phyloP scores from a whole-genome alignment of 2,329 filamentous ascomycete genomes.

The Incumbomyces lentus region DNA sequence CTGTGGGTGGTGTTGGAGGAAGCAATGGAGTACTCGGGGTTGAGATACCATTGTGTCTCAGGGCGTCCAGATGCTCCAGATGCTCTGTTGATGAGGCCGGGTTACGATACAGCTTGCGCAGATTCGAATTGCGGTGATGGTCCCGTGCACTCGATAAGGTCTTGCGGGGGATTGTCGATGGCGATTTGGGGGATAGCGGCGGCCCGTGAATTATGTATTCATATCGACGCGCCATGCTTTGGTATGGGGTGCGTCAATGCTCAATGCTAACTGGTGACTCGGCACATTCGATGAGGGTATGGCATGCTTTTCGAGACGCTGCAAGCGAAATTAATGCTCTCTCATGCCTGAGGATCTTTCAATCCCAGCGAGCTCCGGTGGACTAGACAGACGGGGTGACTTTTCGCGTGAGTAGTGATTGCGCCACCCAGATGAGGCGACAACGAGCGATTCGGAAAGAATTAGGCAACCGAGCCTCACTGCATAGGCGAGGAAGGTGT shows the following conservation, averaged over 20 bases:
- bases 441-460: no score
- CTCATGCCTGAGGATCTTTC: no score
- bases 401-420: no score
- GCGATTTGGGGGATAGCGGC: background rate
- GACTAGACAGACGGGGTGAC: no score
- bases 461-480: no score
- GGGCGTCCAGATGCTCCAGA: conserved; percentile 1
- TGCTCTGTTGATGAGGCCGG: conserved; percentile 11
- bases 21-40: conserved; percentile 15
- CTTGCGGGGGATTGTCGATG: background rate
- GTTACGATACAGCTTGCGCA: conserved; percentile 17
- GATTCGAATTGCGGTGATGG: conserved; percentile 6
- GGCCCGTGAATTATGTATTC: conserved; percentile 6
- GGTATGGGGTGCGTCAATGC: background rate
- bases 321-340: no score
- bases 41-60: conserved; percentile 6
- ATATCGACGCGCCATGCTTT: conserved; percentile 1
- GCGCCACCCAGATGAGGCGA: no score
- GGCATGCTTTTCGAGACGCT: background rate
- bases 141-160: conserved; percentile 1
- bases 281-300: background rate
- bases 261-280: background rate
- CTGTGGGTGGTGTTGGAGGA: conserved; percentile 19
- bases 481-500: no score
- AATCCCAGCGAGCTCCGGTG: no score